Percentiles rank a stretch among this genome's conserved stretches.
These are phyloP conservation scores for Boletellus ananiceps DNA, from an alignment of 768 basidiomycete species.

Conservation along the genomic window DNA sequence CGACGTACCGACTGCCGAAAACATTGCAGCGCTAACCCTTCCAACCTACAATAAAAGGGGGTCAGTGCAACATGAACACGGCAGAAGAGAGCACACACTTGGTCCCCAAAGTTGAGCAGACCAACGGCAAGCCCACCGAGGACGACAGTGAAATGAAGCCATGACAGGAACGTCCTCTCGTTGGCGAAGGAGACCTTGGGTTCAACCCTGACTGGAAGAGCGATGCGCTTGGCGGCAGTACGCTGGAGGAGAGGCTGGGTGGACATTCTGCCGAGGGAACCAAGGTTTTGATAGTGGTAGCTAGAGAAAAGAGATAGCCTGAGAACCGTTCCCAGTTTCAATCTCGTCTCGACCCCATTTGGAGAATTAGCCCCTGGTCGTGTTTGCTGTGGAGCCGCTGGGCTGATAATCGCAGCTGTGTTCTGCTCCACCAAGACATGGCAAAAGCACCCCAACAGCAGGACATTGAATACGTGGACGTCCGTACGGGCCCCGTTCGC, in stretches of 20 bases:
- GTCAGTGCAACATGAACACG: background rate
- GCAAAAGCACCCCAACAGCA: constrained; percentile 6
- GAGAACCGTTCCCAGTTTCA: constrained; percentile 10
- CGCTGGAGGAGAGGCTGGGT: constrained; percentile 97
- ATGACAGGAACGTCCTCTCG: constrained; percentile 94
- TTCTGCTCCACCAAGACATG: constrained; percentile 8
- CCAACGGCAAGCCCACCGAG: constrained; percentile 95
- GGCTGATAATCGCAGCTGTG: constrained; percentile 4
- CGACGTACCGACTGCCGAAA: constrained; percentile 82
- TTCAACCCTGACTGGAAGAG: constrained; percentile 91
- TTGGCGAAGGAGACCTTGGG: constrained; percentile 95
- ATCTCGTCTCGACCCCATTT: background rate
- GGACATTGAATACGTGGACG: constrained; percentile 26
- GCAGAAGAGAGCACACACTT: constrained; percentile 40
- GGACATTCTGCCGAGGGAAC: constrained; percentile 57
- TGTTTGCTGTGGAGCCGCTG: constrained; percentile 6
- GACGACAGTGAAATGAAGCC: constrained; percentile 98
- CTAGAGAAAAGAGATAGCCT: background rate
- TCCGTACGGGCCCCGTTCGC: constrained; percentile 3
- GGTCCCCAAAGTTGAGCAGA: constrained; percentile 96
- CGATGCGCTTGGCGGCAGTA: constrained; percentile 90
- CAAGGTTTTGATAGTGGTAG: background rate
- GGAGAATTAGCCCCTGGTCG: constrained; percentile 20
- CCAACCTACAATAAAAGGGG: constrained; percentile 55
- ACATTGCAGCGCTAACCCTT: constrained; percentile 94